Percentiles rank a stretch among this genome's conserved stretches.
These are phyloP conservation scores for Larix kaempferi DNA, from an alignment of 75 land plant genomes.

Conservation along the genomic window DNA sequence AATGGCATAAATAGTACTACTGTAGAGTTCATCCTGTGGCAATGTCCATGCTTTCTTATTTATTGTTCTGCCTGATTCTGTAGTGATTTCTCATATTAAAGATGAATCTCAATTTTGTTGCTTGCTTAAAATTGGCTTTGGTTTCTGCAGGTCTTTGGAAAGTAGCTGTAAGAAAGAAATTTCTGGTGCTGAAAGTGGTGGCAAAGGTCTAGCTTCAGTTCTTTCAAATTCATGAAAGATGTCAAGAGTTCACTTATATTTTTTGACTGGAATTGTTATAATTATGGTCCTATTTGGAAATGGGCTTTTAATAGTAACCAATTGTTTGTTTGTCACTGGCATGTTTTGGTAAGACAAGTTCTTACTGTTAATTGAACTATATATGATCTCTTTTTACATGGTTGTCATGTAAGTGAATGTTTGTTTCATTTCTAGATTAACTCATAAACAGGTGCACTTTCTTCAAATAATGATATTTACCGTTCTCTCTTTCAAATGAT, in stretches of 20 bases:
- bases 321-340: not conserved
- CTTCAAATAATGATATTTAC: not conserved
- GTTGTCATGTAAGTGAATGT: not conserved
- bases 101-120: not conserved
- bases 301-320: not conserved
- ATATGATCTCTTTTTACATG: not conserved
- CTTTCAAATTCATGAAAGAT: slow-evolving; percentile 9
- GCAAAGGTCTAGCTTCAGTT: slow-evolving; percentile 5
- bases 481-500: not conserved
- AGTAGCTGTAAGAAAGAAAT: slow-evolving; percentile 3
- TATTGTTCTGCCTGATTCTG: not conserved
- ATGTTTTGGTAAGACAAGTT: not conserved
- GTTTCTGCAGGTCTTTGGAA: slow-evolving; percentile 7
- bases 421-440: not conserved
- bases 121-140: not conserved
- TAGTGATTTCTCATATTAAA: not conserved
- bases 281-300: not conserved
- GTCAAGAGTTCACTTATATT: not conserved
- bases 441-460: not conserved
- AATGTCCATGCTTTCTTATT: no score
- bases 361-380: not conserved
- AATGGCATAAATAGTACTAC: not conserved
- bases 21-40: not conserved
- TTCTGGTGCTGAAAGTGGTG: slow-evolving; percentile 6
- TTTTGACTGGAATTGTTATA: not conserved